Percentiles rank a stretch among this genome's conserved stretches.
These are phyloP conservation scores for Calonectria fujianensis DNA, from an alignment of 2,329 filamentous ascomycete genomes.

Conservation along the genomic window DNA sequence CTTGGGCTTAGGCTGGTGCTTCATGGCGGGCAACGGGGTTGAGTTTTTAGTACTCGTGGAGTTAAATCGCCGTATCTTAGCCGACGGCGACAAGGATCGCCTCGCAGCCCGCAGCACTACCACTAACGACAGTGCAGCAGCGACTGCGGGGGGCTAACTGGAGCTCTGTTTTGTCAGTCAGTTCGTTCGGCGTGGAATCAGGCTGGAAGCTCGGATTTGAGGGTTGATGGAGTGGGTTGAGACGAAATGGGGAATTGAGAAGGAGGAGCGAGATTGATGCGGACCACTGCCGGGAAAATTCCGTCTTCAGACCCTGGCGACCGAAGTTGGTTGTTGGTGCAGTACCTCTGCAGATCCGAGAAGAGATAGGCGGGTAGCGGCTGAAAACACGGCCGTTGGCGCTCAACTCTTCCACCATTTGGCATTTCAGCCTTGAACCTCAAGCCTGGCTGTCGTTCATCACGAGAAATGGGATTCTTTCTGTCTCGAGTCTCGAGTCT, in stretches of 20 bases:
- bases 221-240: background rate
- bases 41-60: conserved; percentile 63
- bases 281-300: conserved; percentile 35
- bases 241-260: conserved; percentile 5
- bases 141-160: conserved; percentile 35
- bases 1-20: conserved; percentile 57
- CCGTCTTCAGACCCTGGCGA: conserved; percentile 15
- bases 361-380: conserved; percentile 28
- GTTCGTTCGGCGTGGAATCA: conserved; percentile 16
- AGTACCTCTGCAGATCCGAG: conserved; percentile 30
- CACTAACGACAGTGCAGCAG: conserved; percentile 45
- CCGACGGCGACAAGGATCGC: conserved; percentile 56
- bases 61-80: conserved; percentile 64
- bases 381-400: conserved; percentile 30
- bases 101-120: conserved; percentile 47
- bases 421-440: conserved; percentile 15
- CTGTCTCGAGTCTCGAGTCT: conserved; percentile 29
- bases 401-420: conserved; percentile 28
- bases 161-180: conserved; percentile 28
- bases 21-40: conserved; percentile 57
- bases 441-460: conserved; percentile 27
- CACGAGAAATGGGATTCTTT: conserved; percentile 23
- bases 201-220: background rate
- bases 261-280: conserved; percentile 23
- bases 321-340: conserved; percentile 27